Percentiles rank a stretch among this genome's conserved stretches.
phyloP scores from a whole-genome alignment of 2,329 filamentous ascomycete species.

The Exserohilum rostratum region DNA sequence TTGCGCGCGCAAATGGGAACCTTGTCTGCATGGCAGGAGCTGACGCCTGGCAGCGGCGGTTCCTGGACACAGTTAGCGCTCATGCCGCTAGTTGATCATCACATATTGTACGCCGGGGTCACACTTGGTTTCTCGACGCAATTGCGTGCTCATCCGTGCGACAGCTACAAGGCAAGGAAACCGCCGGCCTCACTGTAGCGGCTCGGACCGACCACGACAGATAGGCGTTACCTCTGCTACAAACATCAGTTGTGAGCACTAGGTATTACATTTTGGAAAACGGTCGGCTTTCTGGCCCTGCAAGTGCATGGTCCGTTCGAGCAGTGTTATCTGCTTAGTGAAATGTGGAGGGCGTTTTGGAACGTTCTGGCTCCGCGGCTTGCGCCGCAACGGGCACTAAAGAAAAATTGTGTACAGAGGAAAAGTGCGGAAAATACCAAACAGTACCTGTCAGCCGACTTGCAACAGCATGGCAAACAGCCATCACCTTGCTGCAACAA shows the following conservation, averaged over 20 bases:
- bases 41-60: not conserved
- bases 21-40: slow-evolving; percentile 4
- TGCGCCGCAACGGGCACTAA: not conserved
- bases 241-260: not conserved
- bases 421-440: not conserved
- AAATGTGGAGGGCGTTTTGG: not conserved
- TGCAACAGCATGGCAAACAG: not conserved
- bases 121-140: not conserved
- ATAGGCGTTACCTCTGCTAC: too few species aligned
- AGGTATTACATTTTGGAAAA: not conserved
- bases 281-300: not conserved
- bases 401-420: not conserved
- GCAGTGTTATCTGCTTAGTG: slow-evolving; percentile 12
- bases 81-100: not conserved
- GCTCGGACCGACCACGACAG: too few species aligned
- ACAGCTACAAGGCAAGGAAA: too few species aligned
- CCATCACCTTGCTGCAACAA: not conserved
- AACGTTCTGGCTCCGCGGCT: slow-evolving; percentile 4
- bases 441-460: not conserved
- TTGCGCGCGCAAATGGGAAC: slow-evolving; percentile 6
- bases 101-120: not conserved
- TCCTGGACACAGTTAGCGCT: not conserved
- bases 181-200: too few species aligned
- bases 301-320: not conserved
- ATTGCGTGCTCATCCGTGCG: not conserved